These are phyloP conservation scores for Limonium bicolor DNA, from an alignment of 148 eudicot species.

Conservation along the genomic window DNA sequence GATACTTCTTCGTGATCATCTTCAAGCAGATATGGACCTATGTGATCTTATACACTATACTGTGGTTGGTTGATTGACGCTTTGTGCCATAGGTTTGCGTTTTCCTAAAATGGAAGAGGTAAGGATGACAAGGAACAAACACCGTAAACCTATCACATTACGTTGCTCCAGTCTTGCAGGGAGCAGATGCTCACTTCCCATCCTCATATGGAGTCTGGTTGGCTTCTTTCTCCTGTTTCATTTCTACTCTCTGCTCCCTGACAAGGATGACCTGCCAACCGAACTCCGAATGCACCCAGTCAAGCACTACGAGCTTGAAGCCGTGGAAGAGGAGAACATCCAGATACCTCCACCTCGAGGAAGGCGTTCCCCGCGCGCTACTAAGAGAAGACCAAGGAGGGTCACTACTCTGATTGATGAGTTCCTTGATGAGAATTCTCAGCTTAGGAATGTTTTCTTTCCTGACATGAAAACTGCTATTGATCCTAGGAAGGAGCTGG, in stretches of 20 bases:
- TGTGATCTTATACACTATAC: too few species aligned
- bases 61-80: too few species aligned
- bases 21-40: too few species aligned
- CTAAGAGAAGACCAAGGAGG: slow-evolving; percentile 61
- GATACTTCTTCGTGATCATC: too few species aligned
- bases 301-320: slow-evolving; percentile 47
- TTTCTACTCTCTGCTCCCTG: slow-evolving; percentile 34
- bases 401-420: slow-evolving; percentile 66
- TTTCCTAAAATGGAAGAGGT: slow-evolving; percentile 40
- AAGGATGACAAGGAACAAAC: slow-evolving; percentile 84
- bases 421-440: slow-evolving; percentile 85
- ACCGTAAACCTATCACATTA: slow-evolving; percentile 76
- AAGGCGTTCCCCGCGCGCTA: slow-evolving; percentile 86
- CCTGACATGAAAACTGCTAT: slow-evolving; percentile 58
- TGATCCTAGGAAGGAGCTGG: slow-evolving; percentile 43
- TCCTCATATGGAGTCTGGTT: slow-evolving; percentile 42
- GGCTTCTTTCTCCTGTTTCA: slow-evolving; percentile 57
- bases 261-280: slow-evolving; percentile 17
- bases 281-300: slow-evolving; percentile 12
- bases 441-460: slow-evolving; percentile 68
- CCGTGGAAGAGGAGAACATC: slow-evolving; percentile 74
- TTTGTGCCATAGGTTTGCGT: too few species aligned
- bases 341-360: slow-evolving; percentile 72
- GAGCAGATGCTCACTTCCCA: slow-evolving; percentile 46
- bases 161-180: slow-evolving; percentile 59